phyloP scores from a whole-genome alignment of 306 rosid genomes.

The Notholithocarpus densiflorus region DNA sequence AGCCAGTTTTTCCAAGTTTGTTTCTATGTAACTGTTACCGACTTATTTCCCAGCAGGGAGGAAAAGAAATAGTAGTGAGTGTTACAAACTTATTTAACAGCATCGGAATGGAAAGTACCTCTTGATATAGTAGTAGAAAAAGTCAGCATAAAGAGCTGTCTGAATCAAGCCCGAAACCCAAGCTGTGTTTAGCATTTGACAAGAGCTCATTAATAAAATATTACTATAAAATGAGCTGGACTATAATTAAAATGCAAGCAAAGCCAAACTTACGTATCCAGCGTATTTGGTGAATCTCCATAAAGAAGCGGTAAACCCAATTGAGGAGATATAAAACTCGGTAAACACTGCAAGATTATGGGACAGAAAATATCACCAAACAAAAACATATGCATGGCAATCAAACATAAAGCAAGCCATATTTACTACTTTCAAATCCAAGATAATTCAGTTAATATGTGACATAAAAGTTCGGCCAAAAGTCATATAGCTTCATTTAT shows the following conservation, averaged over 20 bases:
- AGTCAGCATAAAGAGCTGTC: slow-evolving; percentile 42
- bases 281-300: slow-evolving; percentile 22
- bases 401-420: neutral
- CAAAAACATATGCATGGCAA: neutral
- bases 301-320: slow-evolving; percentile 39
- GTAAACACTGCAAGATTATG: slow-evolving; percentile 20
- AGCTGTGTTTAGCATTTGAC: slow-evolving; percentile 22
- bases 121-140: slow-evolving; percentile 37
- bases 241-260: neutral
- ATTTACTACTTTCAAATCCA: neutral
- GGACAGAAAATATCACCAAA: slow-evolving; percentile 3
- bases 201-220: neutral
- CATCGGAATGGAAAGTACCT: slow-evolving; percentile 19
- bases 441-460: neutral
- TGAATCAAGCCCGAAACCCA: slow-evolving; percentile 47
- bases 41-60: neutral
- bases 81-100: too few relatives aligned
- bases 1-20: neutral
- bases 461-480: neutral
- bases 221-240: neutral
- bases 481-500: neutral
- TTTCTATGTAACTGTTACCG: neutral
- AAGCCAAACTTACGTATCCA: slow-evolving; percentile 31
- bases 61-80: neutral
- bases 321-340: slow-evolving; percentile 31